A percentile compares a stretch with the other conserved stretches of the same genome.
Conservation (phyloP, 768 basidiomycete genomes). For the Xanthoconium purpureum region DNA sequence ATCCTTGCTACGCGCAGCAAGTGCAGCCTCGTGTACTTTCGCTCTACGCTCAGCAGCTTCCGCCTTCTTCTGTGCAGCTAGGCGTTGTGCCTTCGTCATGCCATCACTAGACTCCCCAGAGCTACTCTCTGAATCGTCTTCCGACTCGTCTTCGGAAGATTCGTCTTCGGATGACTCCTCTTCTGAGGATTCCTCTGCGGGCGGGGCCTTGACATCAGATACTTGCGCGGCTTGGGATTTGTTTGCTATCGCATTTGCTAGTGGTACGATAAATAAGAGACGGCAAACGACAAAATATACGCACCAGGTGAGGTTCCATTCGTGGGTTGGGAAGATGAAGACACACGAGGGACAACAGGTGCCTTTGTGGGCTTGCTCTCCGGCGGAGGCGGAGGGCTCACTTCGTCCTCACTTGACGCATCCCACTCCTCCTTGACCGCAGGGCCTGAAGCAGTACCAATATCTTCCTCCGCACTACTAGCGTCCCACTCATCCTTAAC, state of each 20-base stretch:
- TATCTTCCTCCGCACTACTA: slow-evolving; percentile 41
- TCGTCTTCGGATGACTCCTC: slow-evolving; percentile 42
- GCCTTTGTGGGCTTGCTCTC: slow-evolving; percentile 15
- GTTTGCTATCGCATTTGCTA: slow-evolving; percentile 3
- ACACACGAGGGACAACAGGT: neutral
- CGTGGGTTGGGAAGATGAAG: neutral
- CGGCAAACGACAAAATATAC: neutral
- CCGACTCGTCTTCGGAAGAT: slow-evolving; percentile 46
- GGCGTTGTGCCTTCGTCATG: slow-evolving; percentile 62
- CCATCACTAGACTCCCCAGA: slow-evolving; percentile 55
- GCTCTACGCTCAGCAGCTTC: slow-evolving; percentile 79
- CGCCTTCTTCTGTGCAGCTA: slow-evolving; percentile 70
- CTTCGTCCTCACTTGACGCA: slow-evolving; percentile 56
- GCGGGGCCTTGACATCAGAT: slow-evolving; percentile 25
- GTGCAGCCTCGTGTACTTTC: slow-evolving; percentile 78
- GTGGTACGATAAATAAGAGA: neutral
- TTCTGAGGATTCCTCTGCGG: slow-evolving; percentile 26
- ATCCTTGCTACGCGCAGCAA: slow-evolving; percentile 85
- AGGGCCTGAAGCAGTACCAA: slow-evolving; percentile 26
- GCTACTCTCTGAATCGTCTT: slow-evolving; percentile 46
- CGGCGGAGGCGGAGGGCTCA: slow-evolving; percentile 24
- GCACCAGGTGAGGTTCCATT: slow-evolving; percentile 10
- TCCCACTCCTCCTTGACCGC: slow-evolving; percentile 67
- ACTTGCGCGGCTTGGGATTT: slow-evolving; percentile 25
- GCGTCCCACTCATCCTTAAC: slow-evolving; percentile 57